A percentile compares a stretch with the other conserved stretches of the same genome.
Evolutionary conservation across 306 rosid species (phyloP).

Genomic region (Cercis canadensis): DNA sequence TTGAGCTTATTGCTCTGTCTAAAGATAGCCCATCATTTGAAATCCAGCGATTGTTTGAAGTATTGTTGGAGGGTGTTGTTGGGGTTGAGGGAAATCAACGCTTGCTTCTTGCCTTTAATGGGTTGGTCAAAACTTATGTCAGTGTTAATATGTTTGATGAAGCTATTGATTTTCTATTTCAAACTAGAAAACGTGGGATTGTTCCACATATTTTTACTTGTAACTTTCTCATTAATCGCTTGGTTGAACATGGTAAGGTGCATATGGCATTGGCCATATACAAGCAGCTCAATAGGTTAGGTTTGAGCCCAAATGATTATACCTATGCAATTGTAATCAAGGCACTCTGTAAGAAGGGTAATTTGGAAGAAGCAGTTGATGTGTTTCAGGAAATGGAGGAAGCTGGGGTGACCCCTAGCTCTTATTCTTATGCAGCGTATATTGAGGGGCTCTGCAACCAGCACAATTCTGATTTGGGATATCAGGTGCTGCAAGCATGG

Average conservation of each 20-base stretch:
- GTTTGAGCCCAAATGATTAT: conserved; percentile 66
- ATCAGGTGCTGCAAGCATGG: conserved; percentile 57
- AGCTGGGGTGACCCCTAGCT: conserved; percentile 51
- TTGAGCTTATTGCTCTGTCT: conserved; percentile 51
- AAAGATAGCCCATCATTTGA: conserved; percentile 36
- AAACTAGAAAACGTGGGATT: conserved; percentile 54
- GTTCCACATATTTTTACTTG: conserved; percentile 60
- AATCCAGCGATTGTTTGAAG: conserved; percentile 50
- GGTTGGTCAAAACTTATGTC: conserved; percentile 66
- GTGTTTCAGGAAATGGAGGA: conserved; percentile 72
- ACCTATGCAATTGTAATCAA: conserved; percentile 75
- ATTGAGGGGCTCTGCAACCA: conserved; percentile 77
- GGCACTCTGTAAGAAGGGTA: conserved; percentile 69
- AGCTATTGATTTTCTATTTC: conserved; percentile 67
- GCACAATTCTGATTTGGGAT: conserved; percentile 58
- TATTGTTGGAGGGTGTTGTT: conserved; percentile 44
- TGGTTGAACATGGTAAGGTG: conserved; percentile 52
- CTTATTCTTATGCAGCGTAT: conserved; percentile 58
- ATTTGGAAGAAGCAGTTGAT: conserved; percentile 48
- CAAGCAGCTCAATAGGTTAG: conserved; percentile 69
- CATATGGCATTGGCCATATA: conserved; percentile 57
- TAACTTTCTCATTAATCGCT: conserved; percentile 73
- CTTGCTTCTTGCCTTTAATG: conserved; percentile 54
- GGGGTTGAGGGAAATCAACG: conserved; percentile 29
- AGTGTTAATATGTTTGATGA: conserved; percentile 68